phyloP scores from a whole-genome alignment of 2,329 filamentous ascomycete genomes.

The Colletotrichum tropicale region DNA sequence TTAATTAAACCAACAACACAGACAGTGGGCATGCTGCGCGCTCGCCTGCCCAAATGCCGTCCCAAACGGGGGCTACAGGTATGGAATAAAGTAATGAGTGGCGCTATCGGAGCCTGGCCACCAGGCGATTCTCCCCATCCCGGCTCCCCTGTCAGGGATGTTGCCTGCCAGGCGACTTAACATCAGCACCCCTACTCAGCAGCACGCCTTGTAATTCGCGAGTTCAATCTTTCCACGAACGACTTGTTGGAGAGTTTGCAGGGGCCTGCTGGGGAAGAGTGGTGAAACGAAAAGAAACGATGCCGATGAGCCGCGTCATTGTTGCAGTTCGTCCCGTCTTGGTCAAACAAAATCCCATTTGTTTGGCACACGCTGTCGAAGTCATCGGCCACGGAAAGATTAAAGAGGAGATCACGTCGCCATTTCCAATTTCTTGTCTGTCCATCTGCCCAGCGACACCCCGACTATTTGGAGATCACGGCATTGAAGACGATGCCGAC shows the following conservation, averaged over 20 bases:
- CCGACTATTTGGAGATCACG: neutral
- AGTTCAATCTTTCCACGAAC: neutral
- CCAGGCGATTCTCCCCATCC: neutral
- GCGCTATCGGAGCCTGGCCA: conserved; percentile 7
- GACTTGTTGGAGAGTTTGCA: neutral
- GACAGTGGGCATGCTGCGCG: neutral
- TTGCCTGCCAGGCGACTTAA: neutral
- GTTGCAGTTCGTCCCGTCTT: neutral
- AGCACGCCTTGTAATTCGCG: neutral
- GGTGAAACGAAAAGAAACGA: conserved; percentile 8
- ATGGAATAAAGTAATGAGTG: neutral
- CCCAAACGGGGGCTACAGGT: neutral
- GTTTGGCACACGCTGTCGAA: neutral
- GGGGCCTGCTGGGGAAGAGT: neutral
- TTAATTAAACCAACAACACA: conserved; percentile 6
- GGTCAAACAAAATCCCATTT: neutral
- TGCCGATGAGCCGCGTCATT: conserved; percentile 1
- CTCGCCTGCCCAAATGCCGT: neutral
- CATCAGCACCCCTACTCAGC: neutral
- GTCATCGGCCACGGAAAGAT: neutral
- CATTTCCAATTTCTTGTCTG: neutral
- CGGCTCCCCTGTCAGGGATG: neutral
- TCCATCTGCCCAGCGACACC: neutral
- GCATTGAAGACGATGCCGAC: neutral
- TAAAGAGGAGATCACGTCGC: neutral